Percentiles rank a stretch among this genome's conserved stretches.
Evolutionary conservation across 2,329 filamentous ascomycete genomes (phyloP).

Genomic region (Aureobasidium subglaciale): DNA sequence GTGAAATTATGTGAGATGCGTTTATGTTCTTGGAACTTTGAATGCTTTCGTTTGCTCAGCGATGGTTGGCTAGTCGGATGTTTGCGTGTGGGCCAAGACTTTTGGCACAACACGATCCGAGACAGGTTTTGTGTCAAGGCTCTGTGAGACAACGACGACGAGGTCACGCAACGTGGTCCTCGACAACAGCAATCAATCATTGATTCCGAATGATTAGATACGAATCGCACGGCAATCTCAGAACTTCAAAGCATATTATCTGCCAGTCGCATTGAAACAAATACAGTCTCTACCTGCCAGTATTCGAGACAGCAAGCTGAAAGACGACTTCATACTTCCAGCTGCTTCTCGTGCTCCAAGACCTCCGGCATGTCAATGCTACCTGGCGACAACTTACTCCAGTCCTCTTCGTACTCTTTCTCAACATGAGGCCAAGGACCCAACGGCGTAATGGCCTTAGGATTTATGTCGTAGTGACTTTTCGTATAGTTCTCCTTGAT

Average conservation of each 20-base stretch:
- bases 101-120: not conserved
- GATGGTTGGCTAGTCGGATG: not conserved
- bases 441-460: constrained; percentile 54
- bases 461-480: constrained; percentile 54
- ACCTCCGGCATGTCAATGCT: constrained; percentile 38
- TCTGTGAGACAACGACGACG: not conserved
- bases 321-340: constrained; percentile 11
- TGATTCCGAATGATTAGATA: too few relatives aligned
- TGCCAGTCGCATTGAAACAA: too few relatives aligned
- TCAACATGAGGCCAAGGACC: constrained; percentile 56
- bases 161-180: not conserved
- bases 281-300: too few relatives aligned
- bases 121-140: not conserved
- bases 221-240: not conserved
- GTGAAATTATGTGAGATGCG: not conserved
- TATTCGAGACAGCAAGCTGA: not conserved
- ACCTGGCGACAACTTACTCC: constrained; percentile 42
- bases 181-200: not conserved
- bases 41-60: not conserved
- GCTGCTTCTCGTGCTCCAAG: constrained; percentile 26
- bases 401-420: constrained; percentile 43
- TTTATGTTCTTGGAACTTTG: not conserved
- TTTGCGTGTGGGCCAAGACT: constrained; percentile 1
- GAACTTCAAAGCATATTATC: too few relatives aligned
- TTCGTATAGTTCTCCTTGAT: constrained; percentile 64